Percentiles rank a stretch among this genome's conserved stretches.
Evolutionary conservation across 495 filamentous ascomycete genomes (phyloP).

Genomic region (Neurospora sp.): DNA sequence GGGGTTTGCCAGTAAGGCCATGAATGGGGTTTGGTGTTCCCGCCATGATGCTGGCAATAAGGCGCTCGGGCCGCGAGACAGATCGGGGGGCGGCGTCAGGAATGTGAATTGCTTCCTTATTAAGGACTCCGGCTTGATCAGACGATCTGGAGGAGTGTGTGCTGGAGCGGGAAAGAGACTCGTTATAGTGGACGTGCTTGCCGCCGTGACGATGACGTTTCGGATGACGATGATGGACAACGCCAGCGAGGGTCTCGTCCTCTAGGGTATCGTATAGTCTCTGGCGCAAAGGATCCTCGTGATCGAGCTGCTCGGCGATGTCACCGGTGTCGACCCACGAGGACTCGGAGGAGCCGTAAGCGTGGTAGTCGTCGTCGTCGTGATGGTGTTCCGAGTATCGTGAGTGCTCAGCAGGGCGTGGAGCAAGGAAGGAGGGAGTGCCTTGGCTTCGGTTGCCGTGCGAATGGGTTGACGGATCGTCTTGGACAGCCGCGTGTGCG

Average conservation of each 20-base stretch:
- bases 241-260: conserved; percentile 42
- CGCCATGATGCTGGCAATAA: conserved; percentile 77
- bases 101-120: conserved; percentile 76
- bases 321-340: conserved; percentile 94
- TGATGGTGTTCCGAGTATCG: conserved; percentile 11
- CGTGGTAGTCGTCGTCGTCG: conserved; percentile 25
- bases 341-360: conserved; percentile 46
- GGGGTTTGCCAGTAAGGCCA: conserved; percentile 89
- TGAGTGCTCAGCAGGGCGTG: conserved; percentile 10
- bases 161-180: conserved; percentile 11
- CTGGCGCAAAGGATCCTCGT: conserved; percentile 66
- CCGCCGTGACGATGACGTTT: conserved; percentile 16
- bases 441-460: neutral
- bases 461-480: conserved; percentile 7
- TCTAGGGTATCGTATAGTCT: conserved; percentile 52
- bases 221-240: conserved; percentile 31
- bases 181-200: conserved; percentile 40
- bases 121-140: conserved; percentile 36
- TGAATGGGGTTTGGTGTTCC: conserved; percentile 62
- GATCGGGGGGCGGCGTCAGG: conserved; percentile 55
- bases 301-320: conserved; percentile 78
- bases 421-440: neutral
- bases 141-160: conserved; percentile 9
- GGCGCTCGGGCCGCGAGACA: conserved; percentile 52
- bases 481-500: conserved; percentile 21